phyloP scores from a whole-genome alignment of 2,329 filamentous ascomycete species.

The Podosphaera xanthii region DNA sequence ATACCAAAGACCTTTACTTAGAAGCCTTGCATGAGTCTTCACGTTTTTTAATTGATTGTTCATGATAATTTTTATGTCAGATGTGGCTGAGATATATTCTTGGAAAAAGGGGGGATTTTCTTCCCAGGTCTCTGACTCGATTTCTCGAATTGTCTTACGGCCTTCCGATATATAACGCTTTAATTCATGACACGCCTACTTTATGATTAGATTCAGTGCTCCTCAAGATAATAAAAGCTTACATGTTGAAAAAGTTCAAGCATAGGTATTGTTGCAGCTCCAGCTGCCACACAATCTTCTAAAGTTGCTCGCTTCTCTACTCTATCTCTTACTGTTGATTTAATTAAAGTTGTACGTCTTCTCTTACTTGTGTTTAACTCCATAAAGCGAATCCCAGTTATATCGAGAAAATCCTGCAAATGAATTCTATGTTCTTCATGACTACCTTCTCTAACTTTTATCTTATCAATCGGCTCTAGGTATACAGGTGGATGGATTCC shows the following conservation, averaged over 20 bases:
- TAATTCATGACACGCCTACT: constrained; percentile 63
- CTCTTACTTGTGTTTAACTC: constrained; percentile 92
- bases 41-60: constrained; percentile 96
- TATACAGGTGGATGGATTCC: constrained; percentile 22
- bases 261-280: constrained; percentile 78
- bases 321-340: constrained; percentile 15
- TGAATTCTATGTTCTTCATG: constrained; percentile 39
- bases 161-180: constrained; percentile 95
- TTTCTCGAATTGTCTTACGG: constrained; percentile 67
- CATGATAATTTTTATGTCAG: constrained; percentile 68
- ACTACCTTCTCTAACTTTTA: constrained; percentile 21
- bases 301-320: constrained; percentile 26
- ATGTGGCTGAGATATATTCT: constrained; percentile 69
- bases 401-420: constrained; percentile 76
- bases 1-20: constrained; percentile 96
- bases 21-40: constrained; percentile 71
- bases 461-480: constrained; percentile 22
- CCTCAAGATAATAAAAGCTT: constrained; percentile 17
- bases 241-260: constrained; percentile 84
- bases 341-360: constrained; percentile 53
- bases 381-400: constrained; percentile 97
- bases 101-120: constrained; percentile 81
- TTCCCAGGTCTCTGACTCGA: constrained; percentile 69
- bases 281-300: constrained; percentile 65
- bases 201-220: constrained; percentile 12